Evolutionary conservation across 768 basidiomycete genomes (phyloP).

Genomic region (Chalciporus sphaerocephalus): DNA sequence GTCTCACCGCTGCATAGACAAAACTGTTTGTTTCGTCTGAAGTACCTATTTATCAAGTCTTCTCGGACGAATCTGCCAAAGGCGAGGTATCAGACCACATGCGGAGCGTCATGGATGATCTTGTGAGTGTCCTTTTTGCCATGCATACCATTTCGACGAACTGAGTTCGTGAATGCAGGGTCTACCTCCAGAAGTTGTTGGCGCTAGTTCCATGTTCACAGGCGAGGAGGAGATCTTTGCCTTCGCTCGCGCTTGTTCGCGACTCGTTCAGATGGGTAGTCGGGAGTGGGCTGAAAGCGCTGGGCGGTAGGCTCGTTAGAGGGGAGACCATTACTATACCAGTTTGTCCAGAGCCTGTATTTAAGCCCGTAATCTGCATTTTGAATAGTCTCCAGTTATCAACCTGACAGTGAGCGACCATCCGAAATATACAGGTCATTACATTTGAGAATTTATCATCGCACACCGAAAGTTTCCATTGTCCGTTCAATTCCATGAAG

Average conservation of each 20-base stretch:
- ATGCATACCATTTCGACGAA: background rate
- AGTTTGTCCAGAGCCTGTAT: no score
- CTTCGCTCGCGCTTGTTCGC: constrained; percentile 88
- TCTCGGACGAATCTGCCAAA: constrained; percentile 62
- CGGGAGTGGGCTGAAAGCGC: constrained; percentile 71
- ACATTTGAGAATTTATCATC: no score
- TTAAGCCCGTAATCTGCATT: no score
- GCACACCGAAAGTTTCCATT: background rate
- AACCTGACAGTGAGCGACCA: no score
- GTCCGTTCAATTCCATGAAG: constrained; percentile 7
- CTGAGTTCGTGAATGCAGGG: constrained; percentile 47
- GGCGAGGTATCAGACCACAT: constrained; percentile 71
- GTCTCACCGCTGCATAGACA: constrained; percentile 68
- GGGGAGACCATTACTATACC: background rate
- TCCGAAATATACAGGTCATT: no score
- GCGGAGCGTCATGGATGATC: constrained; percentile 91
- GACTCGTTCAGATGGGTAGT: constrained; percentile 87
- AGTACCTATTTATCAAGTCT: constrained; percentile 86
- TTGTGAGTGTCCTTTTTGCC: constrained; percentile 47
- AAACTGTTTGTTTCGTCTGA: constrained; percentile 91
- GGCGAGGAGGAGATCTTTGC: constrained; percentile 98
- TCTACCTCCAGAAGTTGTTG: constrained; percentile 68
- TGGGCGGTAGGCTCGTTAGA: constrained; percentile 18
- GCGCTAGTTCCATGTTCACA: constrained; percentile 84
- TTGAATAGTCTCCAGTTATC: background rate